Base-by-base conservation (phyloP, 495 filamentous ascomycete species). In the Saxophila tyrrhenica region DNA sequence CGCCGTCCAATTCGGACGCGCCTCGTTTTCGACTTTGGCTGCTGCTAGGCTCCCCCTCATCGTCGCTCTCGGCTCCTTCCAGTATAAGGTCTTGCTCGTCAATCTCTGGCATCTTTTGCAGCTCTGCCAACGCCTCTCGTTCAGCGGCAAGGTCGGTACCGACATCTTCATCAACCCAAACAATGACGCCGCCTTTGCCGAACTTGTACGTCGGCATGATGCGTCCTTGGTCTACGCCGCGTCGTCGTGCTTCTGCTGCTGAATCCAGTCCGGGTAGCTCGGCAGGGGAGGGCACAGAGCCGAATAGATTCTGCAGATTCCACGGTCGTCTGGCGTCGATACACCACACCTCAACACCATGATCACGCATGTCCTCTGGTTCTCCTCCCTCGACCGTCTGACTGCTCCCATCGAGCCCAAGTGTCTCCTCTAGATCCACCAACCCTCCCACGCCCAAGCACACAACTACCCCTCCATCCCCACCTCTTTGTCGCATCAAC, bases 161-260 rank as follows among this genome's bases (percentile, higher is more conserved):
- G 44, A 98, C 92, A 69, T 98, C 92, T 16, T 91, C 94, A 68
- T 97, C 94, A 63, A 97, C 94, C 68, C 87, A 92, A 3, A 94
- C 88, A 52, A 95, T 75, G 56, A 95, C 87, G 0, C 89, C 89
- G 24, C 89, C 89, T 55, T 76, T 81, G 32, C 86, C 86, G 17
- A 83, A 81, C 57, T 76, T 77, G 65, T 90, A 95, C 1, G 74
- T 67, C n/a, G 75, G 72, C 29, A 76, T 75, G 25, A 95, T 80
- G 50, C 78, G 78, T 0, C 92, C 92, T 47, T 78, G 73, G 0
- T 79, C 73, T 0, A 82, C 73, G 17, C 74, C 80, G 55, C 21
- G 2, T 19, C 62, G 73, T n/a, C 78, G 67, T 25, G 74, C 75
- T 2, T 43, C 53, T 5, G 72, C 75, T 45, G 73, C 67, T 32